Base-by-base conservation (phyloP, 345 rosid species). In the Citropsis articulata region DNA sequence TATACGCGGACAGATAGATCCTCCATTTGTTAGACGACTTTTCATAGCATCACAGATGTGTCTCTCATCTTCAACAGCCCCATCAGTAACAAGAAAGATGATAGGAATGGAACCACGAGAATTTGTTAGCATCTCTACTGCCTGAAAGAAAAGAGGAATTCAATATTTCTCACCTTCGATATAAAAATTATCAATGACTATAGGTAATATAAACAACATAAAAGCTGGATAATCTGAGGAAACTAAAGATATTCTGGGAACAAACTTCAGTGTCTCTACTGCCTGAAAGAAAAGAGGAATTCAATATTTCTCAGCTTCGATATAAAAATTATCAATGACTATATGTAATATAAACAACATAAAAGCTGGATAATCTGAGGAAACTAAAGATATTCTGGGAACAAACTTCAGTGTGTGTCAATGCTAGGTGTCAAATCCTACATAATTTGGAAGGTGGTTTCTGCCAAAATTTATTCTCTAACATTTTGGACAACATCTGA, bases 41-140 rank as follows among this genome's bases (percentile, higher is more conserved):
- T 90, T 90, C 86, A 94, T 86, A 53, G 75, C 80, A 72, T 91
- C 90, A 83, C 95, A 94, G 66, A 96, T 91, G 40, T 86, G 88
- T 82, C 89, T 89, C 83, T 94, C 99, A 84, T 96, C 91, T 85
- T 96, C 98, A 76, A 96, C 94, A 80, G 97, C 81, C 72, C 99
- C 99, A 86, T 96, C 98, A 35, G 97, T 94, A 72, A 96, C 80
- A 78, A 96, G 92, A 81, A 96, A 90, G 81, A 96, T 84, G 81
- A 89, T 77, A 75, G 99, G 99, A 77, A 91, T 65, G 55, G 97
- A 87, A 81, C 87, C 92, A 57, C 42, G 76, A 72, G 87, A 75
- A 68, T 86, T 84, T 35, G 91, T 84, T 45, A 94, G 86, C 94
- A 96, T 90, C 82, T 94, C 97, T 60, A 90, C 86, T 68, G 99